Base-by-base conservation (phyloP, 192 early-diverging fungal species). In the Jimgerdemannia lactiflua region DNA sequence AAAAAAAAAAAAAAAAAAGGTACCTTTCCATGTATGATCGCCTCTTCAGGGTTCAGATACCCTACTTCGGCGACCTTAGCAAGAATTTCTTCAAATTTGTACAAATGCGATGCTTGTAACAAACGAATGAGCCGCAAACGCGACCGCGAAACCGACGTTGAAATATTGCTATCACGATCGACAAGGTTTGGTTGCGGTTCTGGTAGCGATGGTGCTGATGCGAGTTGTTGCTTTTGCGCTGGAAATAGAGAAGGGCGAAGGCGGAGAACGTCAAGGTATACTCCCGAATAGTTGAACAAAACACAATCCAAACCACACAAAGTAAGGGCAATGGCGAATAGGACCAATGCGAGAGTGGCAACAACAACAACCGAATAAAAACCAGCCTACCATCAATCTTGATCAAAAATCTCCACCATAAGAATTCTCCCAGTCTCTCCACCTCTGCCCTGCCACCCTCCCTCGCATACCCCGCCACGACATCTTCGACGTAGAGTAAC, bases 1-100 rank as follows among this genome's bases (percentile, higher is more conserved):
- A n/a, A 66, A 20, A 18, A 41, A 65, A 39, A 17, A 40, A 9
- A 40, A 7, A 40, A 44, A 41, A 14, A 11, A 68, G 11, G 70
- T 88, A 88, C 89, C 76, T 78, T 72, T 42, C 85, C 84, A 17
- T 83, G 80, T 65, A 90, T 64, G 19, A 90, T 78, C 0, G 84
- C 87, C 18, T 76, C 78, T 68, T 90, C 89, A 18, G 81, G 76
- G 18, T 81, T 68, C 42, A 90, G 66, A 43, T 75, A 72, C n/a
- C 79, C 77, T 17, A 69, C 74, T 11, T 82, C 71, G 9, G 78
- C 43, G 4, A 86, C 72, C 19, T 77, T 74, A 0, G 78, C 29
- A 20, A 90, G 72, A 39, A 90, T n/a, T 2, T 39, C 66, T 4
- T 75, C 63, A 6, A 82, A 66, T 29, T 81, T 75, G 70, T 82